Percentiles rank a stretch among this genome's conserved stretches.
These are phyloP conservation scores for Xylaria sp. DNA, from an alignment of 2,329 filamentous ascomycete species.

Conservation along the genomic window DNA sequence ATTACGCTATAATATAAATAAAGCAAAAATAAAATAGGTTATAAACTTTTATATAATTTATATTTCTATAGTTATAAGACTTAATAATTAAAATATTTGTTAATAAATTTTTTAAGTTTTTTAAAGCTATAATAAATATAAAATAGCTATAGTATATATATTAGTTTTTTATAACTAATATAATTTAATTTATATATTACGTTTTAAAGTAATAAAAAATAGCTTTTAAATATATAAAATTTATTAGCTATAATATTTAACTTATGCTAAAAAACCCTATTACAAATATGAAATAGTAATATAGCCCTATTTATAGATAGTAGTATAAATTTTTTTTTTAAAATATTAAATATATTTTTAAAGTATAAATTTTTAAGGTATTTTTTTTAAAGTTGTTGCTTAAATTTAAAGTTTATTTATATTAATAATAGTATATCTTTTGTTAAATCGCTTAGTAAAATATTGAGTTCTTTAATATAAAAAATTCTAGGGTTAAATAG, in stretches of 20 bases:
- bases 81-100: not conserved
- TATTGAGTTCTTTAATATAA: not conserved
- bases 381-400: not conserved
- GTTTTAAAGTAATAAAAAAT: not conserved
- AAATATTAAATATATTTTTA: not conserved
- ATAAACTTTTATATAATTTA: slow-evolving; percentile 8
- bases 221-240: not conserved
- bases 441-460: not conserved
- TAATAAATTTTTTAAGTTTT: not conserved
- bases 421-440: not conserved
- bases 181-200: not conserved
- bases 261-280: not conserved
- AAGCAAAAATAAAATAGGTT: not conserved
- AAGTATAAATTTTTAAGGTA: not conserved
- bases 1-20: slow-evolving; percentile 9
- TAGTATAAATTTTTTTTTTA: not conserved
- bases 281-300: slow-evolving; percentile 1
- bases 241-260: not conserved
- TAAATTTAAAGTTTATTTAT: not conserved
- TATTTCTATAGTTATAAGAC: not conserved
- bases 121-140: slow-evolving; percentile 1
- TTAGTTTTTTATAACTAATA: not conserved
- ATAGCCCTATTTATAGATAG: not conserved
- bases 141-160: not conserved
- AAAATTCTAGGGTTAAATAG: not conserved